phyloP scores from a whole-genome alignment of 306 rosid species.

The Glycine soja region DNA sequence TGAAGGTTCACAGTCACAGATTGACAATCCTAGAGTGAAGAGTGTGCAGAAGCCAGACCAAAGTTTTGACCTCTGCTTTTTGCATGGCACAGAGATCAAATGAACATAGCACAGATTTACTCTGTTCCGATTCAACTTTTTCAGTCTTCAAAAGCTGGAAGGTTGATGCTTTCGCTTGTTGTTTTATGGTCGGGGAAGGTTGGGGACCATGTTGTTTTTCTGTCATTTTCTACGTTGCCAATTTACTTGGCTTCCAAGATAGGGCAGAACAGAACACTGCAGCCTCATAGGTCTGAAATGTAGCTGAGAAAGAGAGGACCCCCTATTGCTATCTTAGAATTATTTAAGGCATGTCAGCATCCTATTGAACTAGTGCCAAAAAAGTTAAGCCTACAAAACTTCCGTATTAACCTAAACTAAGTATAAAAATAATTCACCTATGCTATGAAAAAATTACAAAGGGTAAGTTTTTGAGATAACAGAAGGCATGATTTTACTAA shows the following conservation, averaged over 20 bases:
- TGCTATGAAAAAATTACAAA: neutral
- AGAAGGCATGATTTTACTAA: no score
- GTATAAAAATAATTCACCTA: neutral
- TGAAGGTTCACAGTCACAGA: slow-evolving; percentile 2
- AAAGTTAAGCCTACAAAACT: neutral
- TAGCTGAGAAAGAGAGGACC: slow-evolving; percentile 14
- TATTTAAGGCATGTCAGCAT: neutral
- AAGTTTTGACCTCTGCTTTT: slow-evolving; percentile 1
- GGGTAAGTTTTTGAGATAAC: neutral
- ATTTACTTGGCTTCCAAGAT: slow-evolving; percentile 26
- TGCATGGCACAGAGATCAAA: slow-evolving; percentile 31
- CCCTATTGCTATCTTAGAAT: neutral
- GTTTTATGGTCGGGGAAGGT: neutral
- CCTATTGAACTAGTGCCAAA: neutral
- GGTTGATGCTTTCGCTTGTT: slow-evolving; percentile 17
- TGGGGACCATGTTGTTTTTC: slow-evolving; percentile 33
- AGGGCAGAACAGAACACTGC: slow-evolving; percentile 20
- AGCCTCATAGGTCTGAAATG: slow-evolving; percentile 21
- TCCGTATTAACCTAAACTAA: neutral
- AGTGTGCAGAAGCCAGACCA: slow-evolving; percentile 17
- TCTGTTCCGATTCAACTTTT: slow-evolving; percentile 7
- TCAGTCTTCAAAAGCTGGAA: slow-evolving; percentile 14
- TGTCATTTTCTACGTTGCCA: slow-evolving; percentile 24
- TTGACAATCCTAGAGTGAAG: neutral
- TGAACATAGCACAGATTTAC: neutral